Evolutionary conservation across 148 eudicot genomes (phyloP).

Genomic region (Talinum fruticosum): DNA sequence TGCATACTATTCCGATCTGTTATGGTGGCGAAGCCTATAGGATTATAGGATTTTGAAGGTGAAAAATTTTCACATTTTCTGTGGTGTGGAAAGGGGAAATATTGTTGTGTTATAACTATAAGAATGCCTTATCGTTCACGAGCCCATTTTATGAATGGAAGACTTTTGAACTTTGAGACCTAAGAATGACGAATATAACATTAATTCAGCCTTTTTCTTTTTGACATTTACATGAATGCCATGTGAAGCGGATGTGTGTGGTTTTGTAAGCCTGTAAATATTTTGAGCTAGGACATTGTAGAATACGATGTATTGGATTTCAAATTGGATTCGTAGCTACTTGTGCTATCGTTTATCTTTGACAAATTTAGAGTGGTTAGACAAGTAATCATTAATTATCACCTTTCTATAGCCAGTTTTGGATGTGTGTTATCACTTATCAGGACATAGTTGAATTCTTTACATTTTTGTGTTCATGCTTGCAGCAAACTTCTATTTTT

Average conservation of each 20-base stretch:
- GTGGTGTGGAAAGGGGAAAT: background rate
- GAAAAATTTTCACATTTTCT: background rate
- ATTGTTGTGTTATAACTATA: background rate
- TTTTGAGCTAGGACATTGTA: background rate
- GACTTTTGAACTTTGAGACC: background rate
- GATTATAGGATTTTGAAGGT: background rate
- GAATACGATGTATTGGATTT: background rate
- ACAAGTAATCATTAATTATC: background rate
- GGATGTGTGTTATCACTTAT: no score
- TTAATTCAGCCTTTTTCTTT: background rate
- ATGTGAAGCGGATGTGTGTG: background rate
- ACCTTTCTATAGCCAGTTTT: background rate
- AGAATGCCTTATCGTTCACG: background rate
- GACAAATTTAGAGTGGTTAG: background rate
- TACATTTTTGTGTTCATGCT: background rate
- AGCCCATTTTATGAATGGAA: background rate
- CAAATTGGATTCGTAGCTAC: background rate
- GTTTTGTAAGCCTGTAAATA: background rate
- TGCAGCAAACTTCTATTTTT: conserved; percentile 7
- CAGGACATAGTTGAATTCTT: background rate
- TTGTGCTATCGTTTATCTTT: background rate
- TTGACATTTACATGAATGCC: background rate
- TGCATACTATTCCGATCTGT: background rate
- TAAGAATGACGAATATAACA: background rate
- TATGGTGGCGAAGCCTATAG: background rate